Base-by-base conservation (phyloP, 129 eudicot species). In the Chrysanthemum seticuspe region DNA sequence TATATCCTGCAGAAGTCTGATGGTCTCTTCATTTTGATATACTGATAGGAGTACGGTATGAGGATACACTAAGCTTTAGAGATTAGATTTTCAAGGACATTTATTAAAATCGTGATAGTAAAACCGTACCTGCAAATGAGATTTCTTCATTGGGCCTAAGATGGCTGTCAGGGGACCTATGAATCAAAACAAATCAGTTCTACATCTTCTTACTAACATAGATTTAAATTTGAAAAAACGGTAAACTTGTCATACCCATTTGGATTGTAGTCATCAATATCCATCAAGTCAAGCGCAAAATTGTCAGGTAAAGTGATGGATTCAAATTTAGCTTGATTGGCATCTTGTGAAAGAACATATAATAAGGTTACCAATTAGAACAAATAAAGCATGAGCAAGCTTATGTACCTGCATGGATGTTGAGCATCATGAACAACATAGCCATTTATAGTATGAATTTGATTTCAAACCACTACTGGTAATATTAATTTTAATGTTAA, bases 401-500 rank as follows among this genome's bases (percentile, higher is more conserved):
- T 40, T 47, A 34, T 31, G 4, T 78, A 92, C 98, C 98, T 89
- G 96, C 87, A 84, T 51, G 98, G 98, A 78, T 94, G 98, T 70
- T 94, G 98, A 70, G 98, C 87, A 83, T 94, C 98, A 84, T 81
- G 80, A 6, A 85, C 86, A 55, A 87, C 66, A 79, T 88, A 85
- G 3, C 96, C 97, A 77, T 89, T 93, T 74, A 89, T 79, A 27
- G 29, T 27, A 27, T 27, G 29, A 27, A 3, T 27, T 1, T 2
- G 29, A 27, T 27, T 27, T 27, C 25, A 23, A 23, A 23, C 25
- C 25, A 23, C 25, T 23, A 23, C 0, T 23, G 25, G 25, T 23
- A 23, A 23, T 23, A 23, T 23, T 23, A 23, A 23, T 23, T 23
- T 23, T 23, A 23, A 23, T 23, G 25, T 23, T 23, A 23, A 23